These are phyloP conservation scores for Pelargonium australe DNA, from an alignment of 441 rosid genomes.

Conservation along the genomic window DNA sequence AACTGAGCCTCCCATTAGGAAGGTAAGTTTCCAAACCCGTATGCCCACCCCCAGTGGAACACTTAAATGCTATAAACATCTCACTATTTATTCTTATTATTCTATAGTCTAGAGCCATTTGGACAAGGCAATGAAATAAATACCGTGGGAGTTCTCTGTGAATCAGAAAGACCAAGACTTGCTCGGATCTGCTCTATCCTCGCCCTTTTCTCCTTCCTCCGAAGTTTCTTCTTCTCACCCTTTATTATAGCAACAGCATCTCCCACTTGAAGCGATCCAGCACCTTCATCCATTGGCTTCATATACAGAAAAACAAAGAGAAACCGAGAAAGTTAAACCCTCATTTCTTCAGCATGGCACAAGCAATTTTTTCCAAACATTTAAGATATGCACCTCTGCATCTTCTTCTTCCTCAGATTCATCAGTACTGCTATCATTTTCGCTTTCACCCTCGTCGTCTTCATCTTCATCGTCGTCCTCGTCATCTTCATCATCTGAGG, in stretches of 20 bases:
- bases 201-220: constrained; percentile 86
- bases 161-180: constrained; percentile 90
- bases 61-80: too few species aligned
- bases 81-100: background rate
- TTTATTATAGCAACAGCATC: constrained; percentile 86
- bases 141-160: constrained; percentile 92
- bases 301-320: constrained; percentile 4
- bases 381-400: constrained; percentile 37
- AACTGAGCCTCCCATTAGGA: too few species aligned
- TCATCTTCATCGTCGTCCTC: constrained; percentile 59
- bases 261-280: constrained; percentile 55
- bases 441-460: constrained; percentile 33
- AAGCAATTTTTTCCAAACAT: background rate
- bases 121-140: constrained; percentile 7
- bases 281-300: constrained; percentile 43
- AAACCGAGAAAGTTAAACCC: background rate
- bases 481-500: constrained; percentile 77
- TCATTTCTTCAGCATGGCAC: background rate
- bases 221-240: constrained; percentile 69
- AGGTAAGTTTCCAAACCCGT: too few species aligned
- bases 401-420: constrained; percentile 56
- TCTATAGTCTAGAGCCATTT: background rate
- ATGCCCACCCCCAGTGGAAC: too few species aligned
- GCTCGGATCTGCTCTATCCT: constrained; percentile 95
- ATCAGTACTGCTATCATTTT: constrained; percentile 41